Percentiles rank a stretch among this genome's conserved stretches.
phyloP scores from a whole-genome alignment of 2,329 filamentous ascomycete genomes.

The Colletotrichum sp. region DNA sequence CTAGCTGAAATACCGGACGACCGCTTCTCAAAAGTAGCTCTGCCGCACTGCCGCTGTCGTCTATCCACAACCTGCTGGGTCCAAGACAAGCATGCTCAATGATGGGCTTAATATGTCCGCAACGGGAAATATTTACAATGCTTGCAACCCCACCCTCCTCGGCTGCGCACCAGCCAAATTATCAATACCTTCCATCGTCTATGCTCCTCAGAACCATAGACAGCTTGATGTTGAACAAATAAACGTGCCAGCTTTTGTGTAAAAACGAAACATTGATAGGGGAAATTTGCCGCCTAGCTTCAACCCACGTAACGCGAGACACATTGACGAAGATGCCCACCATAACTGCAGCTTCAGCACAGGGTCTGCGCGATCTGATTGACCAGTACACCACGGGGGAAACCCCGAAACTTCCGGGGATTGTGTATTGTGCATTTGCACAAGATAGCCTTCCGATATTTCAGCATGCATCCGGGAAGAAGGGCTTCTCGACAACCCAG shows the following conservation, averaged over 20 bases:
- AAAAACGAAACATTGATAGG: neutral
- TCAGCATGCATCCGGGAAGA: neutral
- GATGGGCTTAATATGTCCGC: neutral
- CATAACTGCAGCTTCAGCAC: neutral
- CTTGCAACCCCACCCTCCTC: neutral
- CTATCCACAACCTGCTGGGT: neutral
- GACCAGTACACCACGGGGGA: neutral
- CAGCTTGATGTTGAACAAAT: neutral
- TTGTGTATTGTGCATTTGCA: neutral
- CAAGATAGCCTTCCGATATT: neutral
- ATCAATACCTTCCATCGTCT: neutral
- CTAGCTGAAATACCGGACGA: neutral
- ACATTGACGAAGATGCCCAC: neutral
- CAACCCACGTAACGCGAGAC: neutral
- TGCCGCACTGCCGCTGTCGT: neutral
- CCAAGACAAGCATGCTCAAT: neutral
- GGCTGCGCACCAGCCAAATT: neutral
- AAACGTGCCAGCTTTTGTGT: neutral
- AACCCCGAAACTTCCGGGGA: neutral
- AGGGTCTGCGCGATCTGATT: slow-evolving; percentile 3
- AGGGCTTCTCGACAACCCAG: neutral
- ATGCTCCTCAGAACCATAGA: neutral
- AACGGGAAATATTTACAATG: neutral
- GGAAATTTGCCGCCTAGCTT: neutral
- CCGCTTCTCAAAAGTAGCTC: neutral